Evolutionary conservation across 2,329 filamentous ascomycete species (phyloP), one percentile per base, ranked within the genome.

Genomic region (Fusarium graminum): DNA sequence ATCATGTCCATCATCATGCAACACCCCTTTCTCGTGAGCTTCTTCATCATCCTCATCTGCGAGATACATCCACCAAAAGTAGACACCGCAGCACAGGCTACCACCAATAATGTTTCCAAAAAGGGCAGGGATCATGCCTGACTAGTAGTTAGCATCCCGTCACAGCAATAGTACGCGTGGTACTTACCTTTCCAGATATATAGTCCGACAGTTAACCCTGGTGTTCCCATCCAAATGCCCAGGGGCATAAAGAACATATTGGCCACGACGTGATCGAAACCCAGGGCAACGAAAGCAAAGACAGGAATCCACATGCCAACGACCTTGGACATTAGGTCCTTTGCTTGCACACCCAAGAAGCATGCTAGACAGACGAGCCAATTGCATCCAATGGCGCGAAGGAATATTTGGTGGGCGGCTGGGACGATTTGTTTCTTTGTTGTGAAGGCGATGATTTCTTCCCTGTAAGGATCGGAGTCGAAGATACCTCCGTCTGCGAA

Each of bases 321-420:
- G 0, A 88, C 80, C 68, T 87, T 87, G 3, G 81, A 83, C 13
- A 78, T 76, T n/a, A 86, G 68, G 46, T 86, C 84, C 3, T 71
- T 79, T 10, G 81, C 82, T 59, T 82, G 81, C 4, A 82, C 75
- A 0, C 77, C 78, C 3, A 84, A 72, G 57, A 79, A 87, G 53
- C 82, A 81, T 0, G 83, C 83, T 12, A 87, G 74, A 59, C 83
- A 86, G 12, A 88, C 85, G 1, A 88, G 80, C 85, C 84, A 87
- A 73, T 87, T 87, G 58, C 81, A 83, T 17, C 85, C 82, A 47
- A 88, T 86, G 2, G 76, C 85, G 29, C 83, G 79, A 0, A 87
- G 74, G 67, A 88, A 85, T 41, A 87, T 83, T 50, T 82, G 79
- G 49, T 85, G 79, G 74, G 82, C 85, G 1, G 76, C 69, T 0